Base-by-base conservation (phyloP, 2,329 filamentous ascomycete genomes). In the Cryphonectria radicalis region DNA sequence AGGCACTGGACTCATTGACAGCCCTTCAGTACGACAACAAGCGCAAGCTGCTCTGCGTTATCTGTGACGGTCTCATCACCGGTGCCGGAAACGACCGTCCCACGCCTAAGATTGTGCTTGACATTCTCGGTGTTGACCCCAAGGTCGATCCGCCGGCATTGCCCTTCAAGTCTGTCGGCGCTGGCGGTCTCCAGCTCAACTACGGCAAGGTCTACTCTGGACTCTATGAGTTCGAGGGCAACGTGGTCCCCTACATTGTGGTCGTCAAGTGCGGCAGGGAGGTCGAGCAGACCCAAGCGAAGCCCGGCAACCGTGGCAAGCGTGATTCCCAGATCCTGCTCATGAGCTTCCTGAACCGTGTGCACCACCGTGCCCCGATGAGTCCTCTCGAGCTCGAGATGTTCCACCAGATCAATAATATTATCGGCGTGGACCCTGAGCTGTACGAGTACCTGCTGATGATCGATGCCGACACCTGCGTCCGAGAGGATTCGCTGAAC, bases 361-460 rank as follows among this genome's bases (percentile, higher is more conserved):
- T 99, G 63, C 96, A 99, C 80, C 93, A 98, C 81, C 93, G 95
- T 74, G 86, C 93, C 1, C 92, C 95, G 0, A 99, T 99, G 96
- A 96, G 92, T 74, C 96, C 96, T 22, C 90, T 99, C 17, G 96
- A 99, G 80, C 85, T 99, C 63, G 96, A 99, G 81, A 97, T 98
- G 87, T 98, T 98, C 85, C 96, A 99, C 79, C 96, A 99, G 81
- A 94, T 99, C 85, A 97, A 98, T 87, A 99, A 99, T 80, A 93
- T 99, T 76, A 99, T 99, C 74, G 96, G 96, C 77, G 96, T 99
- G 22, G 95, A 99, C 77, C 96, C 96, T 3, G 95, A 98, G 80
- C 87, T 99, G 22, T 99, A 99, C 80, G 96, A 99, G 81, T 99
- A 98, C 77, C 86, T 98, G 68, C 87, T 99, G 75, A 97, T 97